These are phyloP conservation scores for Candida nitratophila DNA, from an alignment of 805 yeast genomes.

Conservation along the genomic window DNA sequence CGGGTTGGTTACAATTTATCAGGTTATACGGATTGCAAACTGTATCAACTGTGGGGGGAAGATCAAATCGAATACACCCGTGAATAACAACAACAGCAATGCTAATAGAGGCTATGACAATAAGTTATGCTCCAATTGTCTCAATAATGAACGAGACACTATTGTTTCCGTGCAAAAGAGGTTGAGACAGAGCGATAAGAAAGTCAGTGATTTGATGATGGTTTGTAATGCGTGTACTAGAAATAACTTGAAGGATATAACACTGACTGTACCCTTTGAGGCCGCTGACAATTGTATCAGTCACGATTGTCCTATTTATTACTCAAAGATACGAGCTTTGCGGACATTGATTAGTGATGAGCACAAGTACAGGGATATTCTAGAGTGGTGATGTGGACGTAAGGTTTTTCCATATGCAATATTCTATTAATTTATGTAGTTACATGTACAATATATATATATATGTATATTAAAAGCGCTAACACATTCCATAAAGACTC, in stretches of 20 bases:
- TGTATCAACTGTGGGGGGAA: conserved; percentile 25
- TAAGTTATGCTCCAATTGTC: conserved; percentile 30
- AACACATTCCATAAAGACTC: conserved; percentile 9
- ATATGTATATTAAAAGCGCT: not conserved
- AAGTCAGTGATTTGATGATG: conserved; percentile 20
- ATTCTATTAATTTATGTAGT: too few species aligned
- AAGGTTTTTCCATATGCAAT: too few species aligned
- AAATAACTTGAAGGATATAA: conserved; percentile 3
- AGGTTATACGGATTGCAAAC: conserved; percentile 15
- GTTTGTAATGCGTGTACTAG: conserved; percentile 33
- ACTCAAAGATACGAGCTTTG: conserved; percentile 38
- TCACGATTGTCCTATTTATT: conserved; percentile 60
- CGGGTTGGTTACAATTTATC: conserved; percentile 2
- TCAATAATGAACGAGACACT: conserved; percentile 28
- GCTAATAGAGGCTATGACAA: not conserved
- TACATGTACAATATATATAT: too few species aligned
- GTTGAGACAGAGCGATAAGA: conserved; percentile 19
- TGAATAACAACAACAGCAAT: not conserved
- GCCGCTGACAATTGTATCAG: conserved; percentile 42
- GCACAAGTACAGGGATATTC: conserved; percentile 7
- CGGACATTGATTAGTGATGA: conserved; percentile 15
- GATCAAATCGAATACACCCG: not conserved
- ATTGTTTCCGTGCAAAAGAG: conserved; percentile 24
- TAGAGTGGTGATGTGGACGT: conserved; percentile 22
- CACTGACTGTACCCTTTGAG: conserved; percentile 16